Percentiles rank a stretch among this genome's conserved stretches.
These are phyloP conservation scores for Heliosperma pusillum DNA, from an alignment of 148 eudicot genomes.

Conservation along the genomic window DNA sequence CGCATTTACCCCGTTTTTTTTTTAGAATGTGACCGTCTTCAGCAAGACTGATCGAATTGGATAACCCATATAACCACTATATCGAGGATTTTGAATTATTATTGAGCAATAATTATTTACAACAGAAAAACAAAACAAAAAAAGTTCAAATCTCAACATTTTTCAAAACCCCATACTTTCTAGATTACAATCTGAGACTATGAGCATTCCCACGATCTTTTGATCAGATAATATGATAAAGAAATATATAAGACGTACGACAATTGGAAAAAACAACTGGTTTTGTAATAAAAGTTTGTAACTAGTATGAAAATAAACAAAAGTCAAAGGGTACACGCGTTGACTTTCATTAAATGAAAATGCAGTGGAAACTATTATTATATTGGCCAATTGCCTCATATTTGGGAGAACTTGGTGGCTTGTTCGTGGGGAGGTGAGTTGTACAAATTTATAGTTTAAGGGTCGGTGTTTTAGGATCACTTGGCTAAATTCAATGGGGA, in stretches of 20 bases:
- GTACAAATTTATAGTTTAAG: conserved; percentile 3
- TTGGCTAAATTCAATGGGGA: conserved; percentile 11
- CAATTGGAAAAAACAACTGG: not conserved
- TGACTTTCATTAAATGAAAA: conserved; percentile 17
- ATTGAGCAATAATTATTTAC: too few species aligned
- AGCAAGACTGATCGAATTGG: too few species aligned
- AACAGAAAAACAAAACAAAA: too few species aligned
- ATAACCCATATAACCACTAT: too few species aligned
- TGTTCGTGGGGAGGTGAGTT: conserved; percentile 26
- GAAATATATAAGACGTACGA: conserved; percentile 2
- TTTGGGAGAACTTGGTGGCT: conserved; percentile 6
- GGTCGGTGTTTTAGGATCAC: conserved; percentile 23
- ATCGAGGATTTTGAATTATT: too few species aligned
- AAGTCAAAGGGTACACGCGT: conserved; percentile 15
- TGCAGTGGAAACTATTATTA: not conserved
- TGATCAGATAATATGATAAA: not conserved
- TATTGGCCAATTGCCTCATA: not conserved
- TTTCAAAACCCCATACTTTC: not conserved
- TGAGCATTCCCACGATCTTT: not conserved
- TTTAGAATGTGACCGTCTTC: too few species aligned
- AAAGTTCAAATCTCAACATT: not conserved
- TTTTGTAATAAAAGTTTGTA: not conserved
- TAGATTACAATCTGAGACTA: not conserved
- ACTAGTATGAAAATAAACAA: not conserved
- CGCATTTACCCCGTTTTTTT: too few species aligned